Base-by-base conservation (phyloP, 2,329 filamentous ascomycete genomes). In the Aspergillus floridensis region DNA sequence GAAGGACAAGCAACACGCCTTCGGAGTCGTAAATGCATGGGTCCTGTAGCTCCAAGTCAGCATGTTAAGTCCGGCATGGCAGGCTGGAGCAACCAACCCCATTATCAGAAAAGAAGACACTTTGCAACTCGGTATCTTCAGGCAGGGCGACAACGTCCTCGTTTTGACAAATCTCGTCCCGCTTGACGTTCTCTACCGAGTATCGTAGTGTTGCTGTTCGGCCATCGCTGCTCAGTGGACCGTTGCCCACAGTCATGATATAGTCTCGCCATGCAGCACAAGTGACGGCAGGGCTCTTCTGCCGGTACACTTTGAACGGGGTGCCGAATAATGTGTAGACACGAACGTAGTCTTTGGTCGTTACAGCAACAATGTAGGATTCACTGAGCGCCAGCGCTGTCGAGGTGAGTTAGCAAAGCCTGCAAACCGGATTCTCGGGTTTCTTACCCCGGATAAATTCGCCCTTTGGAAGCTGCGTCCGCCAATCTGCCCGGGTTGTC, bases 191-290 rank as follows among this genome's bases (percentile, higher is more conserved):
- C 72, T 98, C 91, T 68, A 99, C 93, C 0, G 91, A 93, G 78
- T 98, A 99, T 8, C 91, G 80, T 26, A 99, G 83, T 48, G 88
- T 88, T 0, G 92, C 87, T 58, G 66, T 61, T 14, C 82, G 85
- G 19, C 95, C 93, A 70, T 95, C 88, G 10, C 87, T 85, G 12
- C 88, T 88, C 35, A 96, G 84, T 0, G 95, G 87, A 0, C 96
- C 96, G 68, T 99, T 99, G 56, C 93, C 93, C 66, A 99, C 86
- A 0, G 93, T 97, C 72, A 98, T 84, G n/a, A 99, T 88, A 74
- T 98, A 98, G 79, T 99, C 92, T 65, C 89, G 85, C 91, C 91
- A 98, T 67, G 92, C 93, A 0, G 92, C 92, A 70, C 95, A 99
- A 0, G 92, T 95, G 21, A 99, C 92, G 54, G 91, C 90, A 1